Base-by-base conservation (phyloP, 805 yeast species). In the Wickerhamomyces tratensis region DNA sequence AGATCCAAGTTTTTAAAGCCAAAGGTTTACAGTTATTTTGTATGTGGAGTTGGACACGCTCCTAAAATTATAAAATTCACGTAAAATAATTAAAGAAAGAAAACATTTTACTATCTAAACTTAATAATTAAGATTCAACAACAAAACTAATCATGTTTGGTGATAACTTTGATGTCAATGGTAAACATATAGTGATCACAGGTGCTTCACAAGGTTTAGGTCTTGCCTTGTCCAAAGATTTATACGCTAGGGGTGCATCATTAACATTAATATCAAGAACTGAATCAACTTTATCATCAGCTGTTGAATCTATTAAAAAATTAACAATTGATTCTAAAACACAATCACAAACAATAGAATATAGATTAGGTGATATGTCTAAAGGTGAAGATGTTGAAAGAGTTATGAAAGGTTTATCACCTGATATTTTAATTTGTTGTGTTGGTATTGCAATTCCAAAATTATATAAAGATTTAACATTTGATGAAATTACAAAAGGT, bases 141-240 rank as follows among this genome's bases (percentile, higher is more conserved):
- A 8, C 7, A 27, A 27, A 8, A 10, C 10, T 10, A 10, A 8
- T 27, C 30, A 8, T 27, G 30, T 8, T 11, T 11, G 34, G 34
- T 12, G 3, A 11, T 11, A 7, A 31, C 26, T 33, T 36, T 13
- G 30, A 26, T 36, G 37, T 31, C 13, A 31, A 31, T 2, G 34
- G 34, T 6, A 31, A 31, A 13, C 11, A 7, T 11, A 13, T 82
- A 4, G 71, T 91, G 14, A 71, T 91, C n/a, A 76, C 95, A 0
- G 98, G 98, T 5, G 98, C 87, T 0, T 87, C 96, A 0, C 98
- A 91, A 56, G 98, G 98, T 0, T 67, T 91, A 1, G 98, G 98
- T 0, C 79, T 79, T 4, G 85, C 82, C 35, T 61, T 91, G 43
- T 95, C 95, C 0, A 64, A 66, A 36, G 68, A 73, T 43, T 64